Conservation (phyloP, 2,329 filamentous ascomycete species). For the Fusarium compactum region DNA sequence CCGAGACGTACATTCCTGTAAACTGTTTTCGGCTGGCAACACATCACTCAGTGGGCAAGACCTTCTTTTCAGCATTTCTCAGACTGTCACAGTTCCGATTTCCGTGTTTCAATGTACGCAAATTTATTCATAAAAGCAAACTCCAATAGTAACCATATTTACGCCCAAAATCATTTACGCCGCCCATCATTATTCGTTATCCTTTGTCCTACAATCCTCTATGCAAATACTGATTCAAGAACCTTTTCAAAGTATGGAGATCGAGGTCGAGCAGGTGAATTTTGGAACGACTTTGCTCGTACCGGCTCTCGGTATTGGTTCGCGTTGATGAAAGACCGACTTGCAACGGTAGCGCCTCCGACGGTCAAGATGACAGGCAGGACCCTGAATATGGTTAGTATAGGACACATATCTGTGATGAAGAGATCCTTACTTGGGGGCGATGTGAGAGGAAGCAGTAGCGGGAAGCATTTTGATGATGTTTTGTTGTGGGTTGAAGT, state of each 20-base stretch:
- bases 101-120: too few relatives aligned
- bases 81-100: neutral
- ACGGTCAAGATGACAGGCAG: conserved; percentile 40
- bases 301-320: conserved; percentile 22
- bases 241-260: conserved; percentile 35
- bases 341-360: conserved; percentile 40
- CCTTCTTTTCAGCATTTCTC: neutral
- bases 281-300: conserved; percentile 3
- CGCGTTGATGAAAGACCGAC: conserved; percentile 20
- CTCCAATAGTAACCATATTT: neutral
- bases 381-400: conserved; percentile 26
- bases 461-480: conserved; percentile 38
- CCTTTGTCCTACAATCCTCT: neutral
- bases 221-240: conserved; percentile 43
- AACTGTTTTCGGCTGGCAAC: too few relatives aligned
- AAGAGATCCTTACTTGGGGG: conserved; percentile 29
- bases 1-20: too few relatives aligned
- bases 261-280: conserved; percentile 12
- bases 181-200: conserved; percentile 15
- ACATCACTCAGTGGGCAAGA: too few relatives aligned
- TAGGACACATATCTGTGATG: rapidly evolving
- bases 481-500: neutral
- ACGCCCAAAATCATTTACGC: conserved; percentile 8
- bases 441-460: conserved; percentile 13
- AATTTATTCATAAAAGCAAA: conserved; percentile 4